phyloP scores from a whole-genome alignment of 371 early-diverging fungal species.

The Mucor plumbeus region DNA sequence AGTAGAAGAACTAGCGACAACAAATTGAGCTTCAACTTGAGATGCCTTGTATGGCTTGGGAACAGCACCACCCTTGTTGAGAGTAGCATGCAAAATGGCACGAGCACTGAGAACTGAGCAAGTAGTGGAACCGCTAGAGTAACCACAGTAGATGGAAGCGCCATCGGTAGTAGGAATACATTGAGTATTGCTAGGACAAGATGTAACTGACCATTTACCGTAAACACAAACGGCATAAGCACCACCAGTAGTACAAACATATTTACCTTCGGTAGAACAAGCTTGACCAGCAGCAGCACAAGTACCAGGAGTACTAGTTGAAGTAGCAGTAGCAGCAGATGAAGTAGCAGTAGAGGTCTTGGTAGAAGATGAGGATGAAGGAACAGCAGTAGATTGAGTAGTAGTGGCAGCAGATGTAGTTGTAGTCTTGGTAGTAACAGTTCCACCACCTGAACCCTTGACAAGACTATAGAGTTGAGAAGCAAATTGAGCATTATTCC shows the following conservation, averaged over 20 bases:
- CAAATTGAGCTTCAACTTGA: conserved; percentile 34
- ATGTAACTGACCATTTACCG: conserved; percentile 27
- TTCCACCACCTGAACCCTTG: conserved; percentile 8
- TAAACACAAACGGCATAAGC: conserved; percentile 38
- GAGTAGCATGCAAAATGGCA: not conserved
- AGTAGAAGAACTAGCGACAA: conserved; percentile 21
- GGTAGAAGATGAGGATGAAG: conserved; percentile 6
- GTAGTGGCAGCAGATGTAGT: conserved; percentile 8
- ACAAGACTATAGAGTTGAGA: conserved; percentile 8
- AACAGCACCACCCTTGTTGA: conserved; percentile 15
- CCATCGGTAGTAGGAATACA: conserved; percentile 41
- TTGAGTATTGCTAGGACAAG: conserved; percentile 33
- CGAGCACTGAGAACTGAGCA: conserved; percentile 15
- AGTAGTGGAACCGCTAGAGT: conserved; percentile 9
- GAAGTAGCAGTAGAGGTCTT: conserved; percentile 10
- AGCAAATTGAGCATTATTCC: conserved; percentile 43
- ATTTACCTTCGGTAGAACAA: conserved; percentile 26
- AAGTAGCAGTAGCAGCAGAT: conserved; percentile 7
- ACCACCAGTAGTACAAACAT: conserved; percentile 27
- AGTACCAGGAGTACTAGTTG: conserved; percentile 23
- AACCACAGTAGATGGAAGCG: conserved; percentile 43
- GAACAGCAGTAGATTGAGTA: no score
- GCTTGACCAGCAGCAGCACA: conserved; percentile 20
- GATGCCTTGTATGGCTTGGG: conserved; percentile 34
- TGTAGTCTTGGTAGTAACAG: not conserved